Evolutionary conservation across 495 filamentous ascomycete genomes (phyloP), one percentile per base, ranked within the genome.

Genomic region (Penicillium antarcticum): DNA sequence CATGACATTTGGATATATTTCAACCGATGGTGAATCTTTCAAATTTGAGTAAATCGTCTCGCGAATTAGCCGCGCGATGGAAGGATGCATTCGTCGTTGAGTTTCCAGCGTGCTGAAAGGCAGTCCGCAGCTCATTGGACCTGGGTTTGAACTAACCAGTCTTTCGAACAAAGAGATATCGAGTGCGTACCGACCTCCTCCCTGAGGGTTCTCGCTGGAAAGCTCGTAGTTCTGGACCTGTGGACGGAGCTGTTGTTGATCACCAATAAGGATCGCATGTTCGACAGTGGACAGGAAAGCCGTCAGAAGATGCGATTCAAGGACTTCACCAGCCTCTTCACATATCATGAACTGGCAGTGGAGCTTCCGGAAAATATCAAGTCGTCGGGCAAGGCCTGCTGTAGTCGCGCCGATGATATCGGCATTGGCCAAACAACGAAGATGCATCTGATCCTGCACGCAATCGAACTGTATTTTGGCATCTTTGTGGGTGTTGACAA

Each of bases 11-110:
- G 87, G 87, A 53, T 85, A 83, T 0, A 62, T 41, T 3, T 19
- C 42, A 0, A 88, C 83, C 1, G 57, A 69, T 3, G 69, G 60
- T 21, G 73, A 69, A 60, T 92, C 89, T 48, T 80, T 48, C 2
- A 95, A 66, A 0, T 69, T 45, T 1, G 87, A 83, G 58, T 95
- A 94, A 2, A 87, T 56, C 0, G 86, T 84, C 2, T 73, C 67
- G 1, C 84, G 72, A 26, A 87, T 55, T 4, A 87, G 72, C 4
- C 74, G 64, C 7, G 87, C 72, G 34, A 92, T 86, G 0, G 73
- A 80, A 4, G 88, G 88, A 60, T 86, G 81, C 88, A 94, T 94
- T n/a, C 87, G 76, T 17, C 87, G 72, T 62, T 94, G 87, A 14
- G 76, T 82, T 43, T 87, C 71, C 23, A 91, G 66, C 1, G 73